Percentiles rank a stretch among this genome's conserved stretches.
phyloP scores from a whole-genome alignment of 1,284 basidiomycete species.

The Cryptococcus sp. region DNA sequence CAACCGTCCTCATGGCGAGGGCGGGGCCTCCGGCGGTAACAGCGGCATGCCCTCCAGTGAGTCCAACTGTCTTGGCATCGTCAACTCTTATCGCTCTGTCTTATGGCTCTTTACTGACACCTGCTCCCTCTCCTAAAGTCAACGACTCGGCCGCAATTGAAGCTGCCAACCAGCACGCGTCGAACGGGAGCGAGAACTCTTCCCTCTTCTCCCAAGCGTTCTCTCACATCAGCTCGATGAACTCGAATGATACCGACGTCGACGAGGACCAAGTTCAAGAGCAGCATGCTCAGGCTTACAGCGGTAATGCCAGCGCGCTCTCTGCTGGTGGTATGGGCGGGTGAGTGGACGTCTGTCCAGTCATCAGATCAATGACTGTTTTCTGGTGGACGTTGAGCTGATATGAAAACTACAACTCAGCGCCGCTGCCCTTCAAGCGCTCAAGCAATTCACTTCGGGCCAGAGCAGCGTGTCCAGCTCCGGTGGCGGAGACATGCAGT shows the following conservation, averaged over 20 bases:
- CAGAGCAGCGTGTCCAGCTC: slow-evolving; percentile 36
- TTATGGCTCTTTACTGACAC: not conserved
- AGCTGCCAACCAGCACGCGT: slow-evolving; percentile 45
- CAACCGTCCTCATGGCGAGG: slow-evolving; percentile 42
- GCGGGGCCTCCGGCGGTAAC: slow-evolving; percentile 27
- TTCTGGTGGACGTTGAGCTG: not conserved
- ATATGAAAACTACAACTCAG: slow-evolving; percentile 35
- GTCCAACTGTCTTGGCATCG: too few relatives aligned
- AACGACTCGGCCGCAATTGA: slow-evolving; percentile 41
- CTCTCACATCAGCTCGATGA: slow-evolving; percentile 30
- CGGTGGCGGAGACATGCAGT: slow-evolving; percentile 53
- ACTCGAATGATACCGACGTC: slow-evolving; percentile 50
- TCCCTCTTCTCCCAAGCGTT: slow-evolving; percentile 38
- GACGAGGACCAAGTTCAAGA: slow-evolving; percentile 66
- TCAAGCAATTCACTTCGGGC: slow-evolving; percentile 62
- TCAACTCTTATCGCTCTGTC: too few relatives aligned
- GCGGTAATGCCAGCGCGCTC: slow-evolving; percentile 59
- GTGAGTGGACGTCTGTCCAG: slow-evolving; percentile 17
- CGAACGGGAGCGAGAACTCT: slow-evolving; percentile 45
- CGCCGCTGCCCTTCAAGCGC: slow-evolving; percentile 72
- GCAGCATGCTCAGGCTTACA: slow-evolving; percentile 60
- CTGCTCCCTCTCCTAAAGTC: slow-evolving; percentile 25
- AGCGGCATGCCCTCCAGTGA: slow-evolving; percentile 32
- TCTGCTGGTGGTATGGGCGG: slow-evolving; percentile 64
- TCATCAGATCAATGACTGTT: not conserved